Evolutionary conservation across 1,139 yeast species (phyloP).

Genomic region (Sugiyamaella xylanicola): DNA sequence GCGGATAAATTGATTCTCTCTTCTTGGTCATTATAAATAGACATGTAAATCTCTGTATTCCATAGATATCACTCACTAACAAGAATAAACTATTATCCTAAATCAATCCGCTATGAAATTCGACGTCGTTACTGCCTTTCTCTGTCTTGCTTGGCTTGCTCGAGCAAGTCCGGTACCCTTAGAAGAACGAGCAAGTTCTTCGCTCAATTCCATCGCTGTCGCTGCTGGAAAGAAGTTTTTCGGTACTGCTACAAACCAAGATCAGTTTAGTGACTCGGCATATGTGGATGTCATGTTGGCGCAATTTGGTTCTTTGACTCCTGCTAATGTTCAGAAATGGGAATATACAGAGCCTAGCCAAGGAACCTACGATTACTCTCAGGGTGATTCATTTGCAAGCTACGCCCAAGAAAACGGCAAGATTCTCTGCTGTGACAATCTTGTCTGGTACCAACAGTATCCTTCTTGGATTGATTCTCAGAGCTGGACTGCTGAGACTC

Average conservation of each 20-base stretch:
- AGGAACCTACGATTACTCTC: slow-evolving; percentile 17
- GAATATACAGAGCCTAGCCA: slow-evolving; percentile 18
- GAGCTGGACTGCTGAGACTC: neutral
- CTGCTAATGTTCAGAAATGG: slow-evolving; percentile 21
- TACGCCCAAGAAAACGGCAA: slow-evolving; percentile 17
- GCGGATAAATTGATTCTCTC: no score
- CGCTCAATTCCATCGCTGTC: slow-evolving; percentile 7
- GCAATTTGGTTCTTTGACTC: slow-evolving; percentile 18
- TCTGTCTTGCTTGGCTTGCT: slow-evolving; percentile 2
- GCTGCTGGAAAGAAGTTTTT: slow-evolving; percentile 18
- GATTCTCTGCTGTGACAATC: slow-evolving; percentile 16
- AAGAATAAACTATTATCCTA: no score
- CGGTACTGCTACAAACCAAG: slow-evolving; percentile 21
- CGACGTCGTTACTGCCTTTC: slow-evolving; percentile 3
- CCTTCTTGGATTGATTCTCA: slow-evolving; percentile 16
- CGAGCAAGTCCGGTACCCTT: slow-evolving; percentile 5
- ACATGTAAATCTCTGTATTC: no score
- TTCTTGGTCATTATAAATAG: no score
- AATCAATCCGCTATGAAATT: slow-evolving; percentile 8
- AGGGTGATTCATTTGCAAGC: slow-evolving; percentile 16
- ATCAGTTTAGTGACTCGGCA: neutral
- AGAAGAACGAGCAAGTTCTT: slow-evolving; percentile 1
- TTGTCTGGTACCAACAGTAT: slow-evolving; percentile 20
- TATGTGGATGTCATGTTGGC: slow-evolving; percentile 13
- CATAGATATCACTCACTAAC: no score